phyloP scores from a whole-genome alignment of 805 yeast species.

The Isabelozyma rhagii region DNA sequence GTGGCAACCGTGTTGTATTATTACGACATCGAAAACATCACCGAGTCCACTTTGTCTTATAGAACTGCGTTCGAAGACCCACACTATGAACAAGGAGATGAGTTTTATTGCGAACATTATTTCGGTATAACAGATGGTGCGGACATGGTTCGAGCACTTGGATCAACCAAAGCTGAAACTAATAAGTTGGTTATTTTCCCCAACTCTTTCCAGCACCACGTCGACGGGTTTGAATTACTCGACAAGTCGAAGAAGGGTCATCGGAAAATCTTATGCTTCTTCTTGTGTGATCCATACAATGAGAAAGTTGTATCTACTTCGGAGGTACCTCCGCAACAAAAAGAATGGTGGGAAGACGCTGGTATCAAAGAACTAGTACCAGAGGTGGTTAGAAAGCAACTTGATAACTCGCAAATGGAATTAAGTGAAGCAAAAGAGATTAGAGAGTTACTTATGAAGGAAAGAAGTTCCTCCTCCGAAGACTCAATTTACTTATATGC shows the following conservation, averaged over 20 bases:
- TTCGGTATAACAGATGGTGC: slow-evolving; percentile 23
- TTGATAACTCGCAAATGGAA: not conserved
- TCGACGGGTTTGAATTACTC: slow-evolving; percentile 24
- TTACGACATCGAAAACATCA: slow-evolving; percentile 28
- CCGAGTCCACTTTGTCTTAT: slow-evolving; percentile 22
- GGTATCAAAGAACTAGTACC: not conserved
- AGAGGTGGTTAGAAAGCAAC: not conserved
- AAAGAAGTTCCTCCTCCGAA: slow-evolving; percentile 15
- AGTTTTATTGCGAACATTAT: slow-evolving; percentile 9
- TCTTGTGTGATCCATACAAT: slow-evolving; percentile 25
- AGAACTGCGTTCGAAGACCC: slow-evolving; percentile 18
- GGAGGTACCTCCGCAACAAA: slow-evolving; percentile 27
- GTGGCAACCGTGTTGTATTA: slow-evolving; percentile 33
- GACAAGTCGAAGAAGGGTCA: slow-evolving; percentile 27
- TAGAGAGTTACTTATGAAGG: slow-evolving; percentile 30
- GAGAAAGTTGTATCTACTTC: slow-evolving; percentile 15
- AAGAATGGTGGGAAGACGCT: slow-evolving; percentile 17
- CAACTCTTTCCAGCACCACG: slow-evolving; percentile 28
- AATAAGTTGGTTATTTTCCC: slow-evolving; percentile 28
- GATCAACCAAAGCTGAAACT: slow-evolving; percentile 14
- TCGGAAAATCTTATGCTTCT: slow-evolving; percentile 31
- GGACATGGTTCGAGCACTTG: slow-evolving; percentile 10
- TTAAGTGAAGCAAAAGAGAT: slow-evolving; percentile 21
- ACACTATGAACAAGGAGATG: slow-evolving; percentile 25
- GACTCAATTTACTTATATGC: slow-evolving; percentile 5